Evolutionary conservation across 2,329 filamentous ascomycete species (phyloP).

Genomic region (Trichoderma pleuroti): DNA sequence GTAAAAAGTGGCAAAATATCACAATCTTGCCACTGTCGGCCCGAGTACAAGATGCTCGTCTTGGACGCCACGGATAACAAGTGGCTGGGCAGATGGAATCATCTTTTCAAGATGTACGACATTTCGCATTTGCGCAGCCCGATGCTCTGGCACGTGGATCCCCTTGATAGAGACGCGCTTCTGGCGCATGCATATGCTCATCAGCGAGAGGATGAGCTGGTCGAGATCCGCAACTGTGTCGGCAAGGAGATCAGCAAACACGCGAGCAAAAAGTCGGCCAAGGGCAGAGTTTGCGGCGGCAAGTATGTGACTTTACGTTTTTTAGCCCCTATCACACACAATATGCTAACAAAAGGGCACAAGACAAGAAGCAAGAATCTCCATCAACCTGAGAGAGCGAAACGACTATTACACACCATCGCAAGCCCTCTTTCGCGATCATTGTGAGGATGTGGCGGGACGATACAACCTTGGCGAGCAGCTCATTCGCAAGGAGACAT

Average conservation of each 20-base stretch:
- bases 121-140: conserved; percentile 73
- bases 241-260: conserved; percentile 80
- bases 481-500: conserved; percentile 59
- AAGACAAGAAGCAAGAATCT: conserved; percentile 43
- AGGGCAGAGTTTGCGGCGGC: conserved; percentile 35
- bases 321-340: background rate
- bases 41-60: conserved; percentile 52
- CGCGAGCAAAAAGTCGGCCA: conserved; percentile 54
- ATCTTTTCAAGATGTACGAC: conserved; percentile 63
- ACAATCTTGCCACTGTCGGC: conserved; percentile 16
- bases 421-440: conserved; percentile 57
- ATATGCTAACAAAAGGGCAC: conserved; percentile 14
- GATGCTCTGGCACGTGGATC: conserved; percentile 81
- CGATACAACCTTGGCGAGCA: conserved; percentile 47
- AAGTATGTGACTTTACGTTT: conserved; percentile 34
- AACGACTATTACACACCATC: conserved; percentile 69
- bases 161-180: conserved; percentile 68
- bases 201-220: conserved; percentile 59
- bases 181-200: conserved; percentile 64
- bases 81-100: conserved; percentile 72
- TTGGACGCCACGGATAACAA: conserved; percentile 60
- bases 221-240: conserved; percentile 70
- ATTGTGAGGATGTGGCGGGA: conserved; percentile 55
- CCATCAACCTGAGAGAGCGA: conserved; percentile 63
- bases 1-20: conserved; percentile 34